Conservation (phyloP, 164 flowering plant genomes). For the Berberis vulgaris region DNA sequence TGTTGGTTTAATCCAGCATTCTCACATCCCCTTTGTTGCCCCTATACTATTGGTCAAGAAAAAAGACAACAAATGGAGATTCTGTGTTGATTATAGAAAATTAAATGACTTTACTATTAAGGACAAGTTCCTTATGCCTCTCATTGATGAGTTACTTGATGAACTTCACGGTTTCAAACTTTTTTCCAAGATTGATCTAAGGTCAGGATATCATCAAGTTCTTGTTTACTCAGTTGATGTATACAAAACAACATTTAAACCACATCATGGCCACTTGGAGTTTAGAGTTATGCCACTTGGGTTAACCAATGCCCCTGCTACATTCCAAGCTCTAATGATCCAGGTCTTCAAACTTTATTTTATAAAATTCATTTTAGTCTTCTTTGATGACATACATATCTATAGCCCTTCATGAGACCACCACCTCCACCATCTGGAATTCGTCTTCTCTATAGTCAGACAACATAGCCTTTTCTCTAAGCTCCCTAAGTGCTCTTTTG, state of each 20-base stretch:
- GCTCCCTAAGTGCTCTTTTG: no score
- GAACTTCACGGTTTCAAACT: not conserved
- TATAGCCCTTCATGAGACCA: no score
- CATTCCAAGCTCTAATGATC: not conserved
- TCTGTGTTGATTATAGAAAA: not conserved
- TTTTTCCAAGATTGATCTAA: constrained; percentile 3
- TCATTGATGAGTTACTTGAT: constrained; percentile 1
- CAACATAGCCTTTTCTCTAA: no score
- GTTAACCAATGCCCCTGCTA: not conserved
- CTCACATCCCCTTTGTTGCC: no score
- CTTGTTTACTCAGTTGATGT: not conserved
- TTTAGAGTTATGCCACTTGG: not conserved
- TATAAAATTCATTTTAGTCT: no score
- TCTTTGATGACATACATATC: no score
- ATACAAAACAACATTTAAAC: not conserved
- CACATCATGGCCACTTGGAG: not conserved
- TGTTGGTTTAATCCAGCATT: no score
- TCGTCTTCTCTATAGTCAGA: no score
- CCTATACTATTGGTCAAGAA: not conserved
- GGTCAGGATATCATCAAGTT: constrained; percentile 3
- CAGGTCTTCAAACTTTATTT: not conserved
- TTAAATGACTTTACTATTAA: not conserved
- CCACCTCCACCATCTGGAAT: no score
- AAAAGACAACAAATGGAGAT: not conserved
- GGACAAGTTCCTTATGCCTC: not conserved